Evolutionary conservation across 2,329 filamentous ascomycete genomes (phyloP).

Genomic region (Aspergillus novoparasiticus): DNA sequence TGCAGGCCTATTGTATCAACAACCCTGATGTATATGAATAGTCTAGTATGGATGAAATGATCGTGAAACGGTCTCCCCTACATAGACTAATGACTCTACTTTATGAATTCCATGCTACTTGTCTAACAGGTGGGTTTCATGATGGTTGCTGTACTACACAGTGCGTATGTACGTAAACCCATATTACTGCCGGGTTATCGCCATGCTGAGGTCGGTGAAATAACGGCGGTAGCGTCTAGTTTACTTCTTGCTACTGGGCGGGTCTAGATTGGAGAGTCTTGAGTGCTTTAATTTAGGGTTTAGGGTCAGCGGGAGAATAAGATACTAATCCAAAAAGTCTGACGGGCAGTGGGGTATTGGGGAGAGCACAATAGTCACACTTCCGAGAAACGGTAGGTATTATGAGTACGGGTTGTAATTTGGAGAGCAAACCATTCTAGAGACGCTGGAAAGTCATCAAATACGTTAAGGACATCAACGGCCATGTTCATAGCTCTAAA

Average conservation of each 20-base stretch:
- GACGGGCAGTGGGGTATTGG: background rate
- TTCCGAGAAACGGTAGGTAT: background rate
- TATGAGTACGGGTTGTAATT: background rate
- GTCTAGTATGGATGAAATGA: background rate
- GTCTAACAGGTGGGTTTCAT: background rate
- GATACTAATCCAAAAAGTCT: background rate
- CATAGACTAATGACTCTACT: background rate
- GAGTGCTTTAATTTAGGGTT: background rate
- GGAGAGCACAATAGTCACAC: background rate
- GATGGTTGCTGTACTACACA: background rate
- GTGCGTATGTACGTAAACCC: background rate
- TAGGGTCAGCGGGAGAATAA: background rate
- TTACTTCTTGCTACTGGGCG: background rate
- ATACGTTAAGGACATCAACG: background rate
- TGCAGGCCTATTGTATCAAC: too few relatives aligned
- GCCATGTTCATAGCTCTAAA: conserved; percentile 6
- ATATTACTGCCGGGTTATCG: background rate
- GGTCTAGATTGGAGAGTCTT: background rate
- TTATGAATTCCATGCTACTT: background rate
- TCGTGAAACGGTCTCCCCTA: background rate
- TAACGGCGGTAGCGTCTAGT: background rate
- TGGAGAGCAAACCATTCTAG: background rate
- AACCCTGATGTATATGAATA: too few relatives aligned
- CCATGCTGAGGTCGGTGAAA: background rate
- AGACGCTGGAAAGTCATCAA: background rate